Conservation (phyloP, 495 filamentous ascomycete species). For the Xylona heveae region DNA sequence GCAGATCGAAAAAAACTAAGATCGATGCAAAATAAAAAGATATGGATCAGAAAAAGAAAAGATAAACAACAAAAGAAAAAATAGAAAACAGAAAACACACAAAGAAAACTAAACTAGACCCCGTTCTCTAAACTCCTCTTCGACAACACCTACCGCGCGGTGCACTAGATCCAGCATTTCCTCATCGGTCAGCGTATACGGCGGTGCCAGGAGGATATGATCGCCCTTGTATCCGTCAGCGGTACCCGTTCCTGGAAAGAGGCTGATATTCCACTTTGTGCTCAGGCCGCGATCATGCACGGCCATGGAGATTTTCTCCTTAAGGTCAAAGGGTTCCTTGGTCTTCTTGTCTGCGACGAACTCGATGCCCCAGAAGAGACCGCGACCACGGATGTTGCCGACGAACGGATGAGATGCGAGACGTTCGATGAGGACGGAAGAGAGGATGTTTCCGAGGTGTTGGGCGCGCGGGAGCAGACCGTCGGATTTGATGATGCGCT, state of each 20-base stretch:
- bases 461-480: conserved; percentile 30
- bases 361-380: conserved; percentile 42
- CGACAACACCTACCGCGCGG: no score
- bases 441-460: conserved; percentile 27
- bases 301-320: conserved; percentile 16
- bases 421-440: conserved; percentile 18
- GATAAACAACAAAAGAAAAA: no score
- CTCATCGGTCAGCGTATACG: conserved; percentile 42
- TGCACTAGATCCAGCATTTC: conserved; percentile 44
- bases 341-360: conserved; percentile 34
- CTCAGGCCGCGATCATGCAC: conserved; percentile 31
- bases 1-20: no score
- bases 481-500: conserved; percentile 32
- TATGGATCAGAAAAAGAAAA: no score
- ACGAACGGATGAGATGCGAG: conserved; percentile 31
- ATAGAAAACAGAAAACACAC: no score
- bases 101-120: no score
- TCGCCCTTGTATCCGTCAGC: conserved; percentile 49
- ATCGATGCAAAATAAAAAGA: no score
- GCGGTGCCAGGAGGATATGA: conserved; percentile 53
- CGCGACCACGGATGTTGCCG: conserved; percentile 40
- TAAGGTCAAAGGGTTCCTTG: conserved; percentile 29
- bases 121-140: no score
- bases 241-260: conserved; percentile 55
- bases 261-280: conserved; percentile 31